These are phyloP conservation scores for Hypoxylon lienhwacheense DNA, from an alignment of 495 filamentous ascomycete genomes.

Conservation along the genomic window DNA sequence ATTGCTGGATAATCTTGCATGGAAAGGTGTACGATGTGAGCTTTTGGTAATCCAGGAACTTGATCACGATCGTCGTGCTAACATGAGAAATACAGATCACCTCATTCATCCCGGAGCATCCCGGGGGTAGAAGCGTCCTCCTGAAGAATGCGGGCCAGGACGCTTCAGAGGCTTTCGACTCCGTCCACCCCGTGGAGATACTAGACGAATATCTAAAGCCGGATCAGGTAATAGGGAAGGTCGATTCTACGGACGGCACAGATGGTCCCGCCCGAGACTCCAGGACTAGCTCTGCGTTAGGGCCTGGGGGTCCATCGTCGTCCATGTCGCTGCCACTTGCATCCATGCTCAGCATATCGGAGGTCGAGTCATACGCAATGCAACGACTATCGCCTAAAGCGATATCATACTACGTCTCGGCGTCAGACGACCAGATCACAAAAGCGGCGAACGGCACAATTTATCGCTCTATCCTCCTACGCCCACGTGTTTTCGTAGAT, in stretches of 20 bases:
- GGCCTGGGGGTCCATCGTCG: constrained; percentile 42
- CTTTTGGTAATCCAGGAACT: constrained; percentile 35
- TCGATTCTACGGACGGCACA: neutral
- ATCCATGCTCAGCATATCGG: constrained; percentile 65
- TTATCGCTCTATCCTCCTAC: constrained; percentile 70
- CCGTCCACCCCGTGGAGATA: constrained; percentile 73
- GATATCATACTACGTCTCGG: constrained; percentile 85
- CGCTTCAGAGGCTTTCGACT: constrained; percentile 79
- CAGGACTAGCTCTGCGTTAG: constrained; percentile 58
- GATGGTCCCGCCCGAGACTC: constrained; percentile 51
- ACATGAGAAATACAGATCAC: constrained; percentile 39
- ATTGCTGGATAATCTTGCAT: constrained; percentile 79
- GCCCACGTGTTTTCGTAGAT: constrained; percentile 78
- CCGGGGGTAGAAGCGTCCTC: constrained; percentile 77
- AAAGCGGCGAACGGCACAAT: constrained; percentile 71
- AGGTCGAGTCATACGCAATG: constrained; percentile 61
- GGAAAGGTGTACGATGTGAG: constrained; percentile 75
- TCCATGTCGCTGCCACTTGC: constrained; percentile 57
- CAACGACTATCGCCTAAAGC: constrained; percentile 67
- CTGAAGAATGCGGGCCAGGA: constrained; percentile 72
- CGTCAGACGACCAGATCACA: constrained; percentile 69
- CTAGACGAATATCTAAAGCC: constrained; percentile 67
- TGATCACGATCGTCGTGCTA: constrained; percentile 5
- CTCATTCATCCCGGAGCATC: constrained; percentile 69
- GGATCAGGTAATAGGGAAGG: constrained; percentile 52